Percentiles rank a stretch among this genome's conserved stretches.
Conservation (phyloP, 306 rosid species). For the Cucumis hystrix region DNA sequence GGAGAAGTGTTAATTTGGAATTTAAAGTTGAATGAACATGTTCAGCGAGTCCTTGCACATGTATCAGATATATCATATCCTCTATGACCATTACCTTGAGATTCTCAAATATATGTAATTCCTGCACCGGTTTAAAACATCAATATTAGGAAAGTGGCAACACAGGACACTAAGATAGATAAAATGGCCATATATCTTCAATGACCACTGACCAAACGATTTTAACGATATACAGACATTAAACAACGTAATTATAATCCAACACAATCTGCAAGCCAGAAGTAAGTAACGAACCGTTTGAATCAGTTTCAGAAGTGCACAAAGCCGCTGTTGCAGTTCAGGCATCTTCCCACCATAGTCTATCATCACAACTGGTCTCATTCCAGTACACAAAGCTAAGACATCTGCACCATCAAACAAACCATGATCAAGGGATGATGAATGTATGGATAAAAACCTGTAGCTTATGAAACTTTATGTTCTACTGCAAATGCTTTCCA, state of each 20-base stretch:
- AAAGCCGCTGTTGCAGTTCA: conserved; percentile 51
- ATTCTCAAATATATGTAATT: conserved; percentile 33
- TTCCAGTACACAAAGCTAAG: conserved; percentile 54
- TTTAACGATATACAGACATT: not conserved
- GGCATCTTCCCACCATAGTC: conserved; percentile 92
- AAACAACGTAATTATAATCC: not conserved
- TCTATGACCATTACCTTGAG: conserved; percentile 66
- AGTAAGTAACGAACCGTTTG: conserved; percentile 25
- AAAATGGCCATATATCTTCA: not conserved
- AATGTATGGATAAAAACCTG: not conserved
- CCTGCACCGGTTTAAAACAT: conserved; percentile 18
- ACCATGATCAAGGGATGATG: not conserved
- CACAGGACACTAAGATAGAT: not conserved
- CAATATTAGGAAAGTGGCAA: not conserved
- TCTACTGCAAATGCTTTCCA: not conserved
- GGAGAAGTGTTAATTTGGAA: conserved; percentile 31
- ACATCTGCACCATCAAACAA: conserved; percentile 34
- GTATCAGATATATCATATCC: conserved; percentile 78
- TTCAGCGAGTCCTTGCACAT: conserved; percentile 32
- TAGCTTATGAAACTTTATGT: not conserved
- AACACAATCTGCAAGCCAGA: not conserved
- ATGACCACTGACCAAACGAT: not conserved
- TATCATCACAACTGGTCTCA: conserved; percentile 72
- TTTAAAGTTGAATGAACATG: conserved; percentile 32
- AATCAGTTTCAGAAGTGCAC: conserved; percentile 31